Evolutionary conservation across 1,284 basidiomycete species (phyloP).

Genomic region (Moniliophthora roreri): DNA sequence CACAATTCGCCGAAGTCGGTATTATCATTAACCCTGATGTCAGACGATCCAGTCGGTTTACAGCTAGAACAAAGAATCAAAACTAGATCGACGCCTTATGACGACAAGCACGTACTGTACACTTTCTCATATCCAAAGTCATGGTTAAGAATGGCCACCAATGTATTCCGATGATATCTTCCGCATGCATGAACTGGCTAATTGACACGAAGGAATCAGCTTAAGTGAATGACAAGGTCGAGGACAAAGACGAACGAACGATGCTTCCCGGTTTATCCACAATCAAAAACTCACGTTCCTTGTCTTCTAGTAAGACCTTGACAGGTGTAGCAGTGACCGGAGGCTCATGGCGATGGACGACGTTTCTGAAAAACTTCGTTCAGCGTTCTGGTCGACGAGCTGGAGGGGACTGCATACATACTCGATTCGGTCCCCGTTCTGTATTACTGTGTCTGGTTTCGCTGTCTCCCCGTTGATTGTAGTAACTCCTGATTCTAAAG

Average conservation of each 20-base stretch:
- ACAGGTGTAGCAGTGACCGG: conserved; percentile 90
- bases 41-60: conserved; percentile 92
- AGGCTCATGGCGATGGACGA: conserved; percentile 95
- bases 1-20: conserved; percentile 74
- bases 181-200: conserved; percentile 91
- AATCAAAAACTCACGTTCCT: conserved; percentile 82
- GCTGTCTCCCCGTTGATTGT: conserved; percentile 89
- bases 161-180: conserved; percentile 84
- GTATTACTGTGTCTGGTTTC: conserved; percentile 76
- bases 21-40: conserved; percentile 98
- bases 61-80: conserved; percentile 53
- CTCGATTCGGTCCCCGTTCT: conserved; percentile 91
- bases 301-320: conserved; percentile 77
- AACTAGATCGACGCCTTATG: neutral
- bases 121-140: conserved; percentile 85
- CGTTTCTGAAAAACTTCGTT: conserved; percentile 58
- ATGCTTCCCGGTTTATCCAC: conserved; percentile 96
- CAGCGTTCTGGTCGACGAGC: conserved; percentile 5
- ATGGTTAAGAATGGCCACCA: conserved; percentile 83
- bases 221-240: conserved; percentile 6
- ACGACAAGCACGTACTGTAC: conserved; percentile 62
- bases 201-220: conserved; percentile 10
- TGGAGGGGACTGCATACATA: conserved; percentile 38
- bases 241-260: conserved; percentile 51
- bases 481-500: conserved; percentile 92